Percentiles rank a stretch among this genome's conserved stretches.
Evolutionary conservation across 2,329 filamentous ascomycete species (phyloP).

Genomic region (Fusarium hostae): DNA sequence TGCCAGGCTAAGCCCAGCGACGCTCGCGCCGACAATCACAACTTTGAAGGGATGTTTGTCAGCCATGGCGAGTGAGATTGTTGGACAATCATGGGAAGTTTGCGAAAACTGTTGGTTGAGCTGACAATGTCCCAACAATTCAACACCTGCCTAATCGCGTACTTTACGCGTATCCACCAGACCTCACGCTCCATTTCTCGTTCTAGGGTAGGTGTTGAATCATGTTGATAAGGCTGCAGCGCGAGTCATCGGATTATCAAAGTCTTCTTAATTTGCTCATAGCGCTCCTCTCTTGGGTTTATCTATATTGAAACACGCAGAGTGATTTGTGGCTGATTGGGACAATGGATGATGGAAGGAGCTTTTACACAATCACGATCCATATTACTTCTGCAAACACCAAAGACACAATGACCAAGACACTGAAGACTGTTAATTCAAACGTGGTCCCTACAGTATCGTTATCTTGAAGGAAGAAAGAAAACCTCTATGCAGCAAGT

Average conservation of each 20-base stretch:
- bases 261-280: no score
- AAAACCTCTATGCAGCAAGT: accelerated
- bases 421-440: no score
- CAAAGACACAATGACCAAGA: no score
- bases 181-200: not conserved
- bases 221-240: not conserved
- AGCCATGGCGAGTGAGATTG: not conserved
- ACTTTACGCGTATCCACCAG: not conserved
- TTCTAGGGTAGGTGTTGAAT: not conserved
- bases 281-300: accelerated
- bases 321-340: no score
- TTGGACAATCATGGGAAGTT: not conserved
- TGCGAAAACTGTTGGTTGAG: not conserved
- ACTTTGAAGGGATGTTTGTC: not conserved
- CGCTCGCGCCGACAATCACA: not conserved
- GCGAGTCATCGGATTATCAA: no score
- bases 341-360: no score
- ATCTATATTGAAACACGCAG: accelerated
- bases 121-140: not conserved
- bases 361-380: no score
- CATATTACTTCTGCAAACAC: no score
- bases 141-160: not conserved
- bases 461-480: accelerated
- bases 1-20: not conserved
- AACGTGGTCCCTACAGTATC: no score